Evolutionary conservation across 768 basidiomycete species (phyloP).

Genomic region (Kwoniella dejecticola): DNA sequence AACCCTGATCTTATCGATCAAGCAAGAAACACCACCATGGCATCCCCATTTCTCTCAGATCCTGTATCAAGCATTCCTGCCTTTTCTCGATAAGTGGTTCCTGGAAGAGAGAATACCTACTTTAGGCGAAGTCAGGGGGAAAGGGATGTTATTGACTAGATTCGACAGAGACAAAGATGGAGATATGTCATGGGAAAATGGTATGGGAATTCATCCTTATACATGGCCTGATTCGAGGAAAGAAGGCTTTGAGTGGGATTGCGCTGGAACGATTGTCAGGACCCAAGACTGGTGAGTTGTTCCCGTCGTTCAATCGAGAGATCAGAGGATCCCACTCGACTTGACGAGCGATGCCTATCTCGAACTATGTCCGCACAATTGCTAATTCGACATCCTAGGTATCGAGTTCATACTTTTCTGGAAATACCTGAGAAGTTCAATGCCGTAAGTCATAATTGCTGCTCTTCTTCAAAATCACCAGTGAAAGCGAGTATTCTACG

Average conservation of each 20-base stretch:
- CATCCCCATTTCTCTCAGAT: slow-evolving; percentile 64
- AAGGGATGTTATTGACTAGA: slow-evolving; percentile 79
- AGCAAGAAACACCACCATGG: slow-evolving; percentile 73
- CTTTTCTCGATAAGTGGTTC: slow-evolving; percentile 65
- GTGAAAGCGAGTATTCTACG: too few species aligned
- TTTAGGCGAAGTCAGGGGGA: slow-evolving; percentile 82
- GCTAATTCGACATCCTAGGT: too few species aligned
- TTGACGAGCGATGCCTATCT: too few species aligned
- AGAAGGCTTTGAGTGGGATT: slow-evolving; percentile 72
- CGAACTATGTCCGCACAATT: too few species aligned
- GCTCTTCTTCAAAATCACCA: too few species aligned
- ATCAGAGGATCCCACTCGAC: too few species aligned
- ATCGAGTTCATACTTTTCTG: slow-evolving; percentile 74
- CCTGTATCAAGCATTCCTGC: slow-evolving; percentile 67
- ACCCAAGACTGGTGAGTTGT: slow-evolving; percentile 85
- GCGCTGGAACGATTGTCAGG: slow-evolving; percentile 61
- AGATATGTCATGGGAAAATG: slow-evolving; percentile 47
- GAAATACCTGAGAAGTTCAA: slow-evolving; percentile 79
- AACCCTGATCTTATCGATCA: slow-evolving; percentile 81
- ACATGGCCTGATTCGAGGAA: slow-evolving; percentile 79
- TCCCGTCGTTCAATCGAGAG: too few species aligned
- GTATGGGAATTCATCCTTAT: slow-evolving; percentile 82
- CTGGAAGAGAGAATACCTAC: slow-evolving; percentile 76
- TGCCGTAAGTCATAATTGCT: slow-evolving; percentile 47
- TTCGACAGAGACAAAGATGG: slow-evolving; percentile 66